Evolutionary conservation across 768 basidiomycete species (phyloP).

Genomic region (Podaxis sp.): DNA sequence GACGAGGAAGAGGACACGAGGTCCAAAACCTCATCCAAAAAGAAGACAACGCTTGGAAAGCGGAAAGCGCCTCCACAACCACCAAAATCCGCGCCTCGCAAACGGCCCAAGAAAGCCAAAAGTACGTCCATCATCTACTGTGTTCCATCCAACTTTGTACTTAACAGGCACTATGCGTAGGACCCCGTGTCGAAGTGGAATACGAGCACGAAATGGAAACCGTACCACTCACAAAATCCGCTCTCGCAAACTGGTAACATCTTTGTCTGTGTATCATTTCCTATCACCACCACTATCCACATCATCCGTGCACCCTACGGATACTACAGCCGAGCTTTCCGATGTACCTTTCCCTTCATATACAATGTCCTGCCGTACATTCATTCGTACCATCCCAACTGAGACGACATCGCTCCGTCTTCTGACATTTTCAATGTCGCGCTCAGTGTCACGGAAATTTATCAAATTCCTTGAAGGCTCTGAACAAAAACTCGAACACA

Average conservation of each 20-base stretch:
- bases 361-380: too few species aligned
- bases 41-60: constrained; percentile 54
- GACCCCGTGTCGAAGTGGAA: constrained; percentile 89
- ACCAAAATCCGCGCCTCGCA: constrained; percentile 41
- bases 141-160: neutral
- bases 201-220: constrained; percentile 93
- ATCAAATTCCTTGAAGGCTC: neutral
- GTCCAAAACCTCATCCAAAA: constrained; percentile 36
- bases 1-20: constrained; percentile 39
- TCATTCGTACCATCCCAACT: too few species aligned
- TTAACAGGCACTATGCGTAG: constrained; percentile 31
- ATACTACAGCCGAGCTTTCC: neutral
- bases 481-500: neutral
- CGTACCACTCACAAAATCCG: constrained; percentile 51
- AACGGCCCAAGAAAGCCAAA: constrained; percentile 59
- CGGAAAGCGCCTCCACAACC: constrained; percentile 57
- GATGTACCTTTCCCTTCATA: neutral
- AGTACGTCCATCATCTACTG: constrained; percentile 42
- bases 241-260: constrained; percentile 52
- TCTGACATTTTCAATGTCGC: too few species aligned
- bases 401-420: too few species aligned
- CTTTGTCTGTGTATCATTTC: neutral
- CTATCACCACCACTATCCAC: neutral
- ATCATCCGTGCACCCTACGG: neutral
- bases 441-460: neutral